Evolutionary conservation across 257 asterid genomes (phyloP), one percentile per base, ranked within the genome.

Genomic region (Solanum sparsipilum): DNA sequence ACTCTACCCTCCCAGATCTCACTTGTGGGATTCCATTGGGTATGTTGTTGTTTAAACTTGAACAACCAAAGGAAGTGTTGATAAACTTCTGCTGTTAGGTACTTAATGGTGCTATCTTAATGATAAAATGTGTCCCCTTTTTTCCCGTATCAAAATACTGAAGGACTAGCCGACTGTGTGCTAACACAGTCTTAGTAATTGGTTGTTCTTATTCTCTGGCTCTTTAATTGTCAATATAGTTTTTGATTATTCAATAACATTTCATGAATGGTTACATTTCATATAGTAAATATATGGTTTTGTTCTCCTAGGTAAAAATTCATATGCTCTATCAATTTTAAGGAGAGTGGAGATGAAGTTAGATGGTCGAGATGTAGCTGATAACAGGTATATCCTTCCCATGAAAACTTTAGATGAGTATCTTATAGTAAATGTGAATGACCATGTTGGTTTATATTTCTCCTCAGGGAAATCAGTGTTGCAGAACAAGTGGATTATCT

Each of bases 401-500:
- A 58, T 58, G 32, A 68, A 86, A 84, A 87, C 27, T 39, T 87
- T n/a, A 35, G 38, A 36, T 13, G 41, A 68, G 63, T 90, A 52
- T 76, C 89, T 84, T 68, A 13, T 63, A 29, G 2, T 21, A 38
- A 86, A 85, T 90, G 74, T 46, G 44, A 82, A 82, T 29, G 44
- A 48, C 41, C 86, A 31, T 56, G 81, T 32, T 29, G 82, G 82
- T 71, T 36, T 74, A 27, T 60, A 35, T 56, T 72, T 78, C 58
- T 82, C 90, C 79, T 68, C 94, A 97, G 99, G 92, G 97, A 95
- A 88, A 87, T 94, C 39, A 93, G 92, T 91, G 89, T 95, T 70
- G 92, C 94, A 3, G 98, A 97, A 93, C 99, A 97, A 90, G 99
- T 97, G 58, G 99, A 97, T 91, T 94, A 91, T 93, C 94, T 97